phyloP scores from a whole-genome alignment of 164 flowering plant genomes.

The Tetrastigma voinierianum region DNA sequence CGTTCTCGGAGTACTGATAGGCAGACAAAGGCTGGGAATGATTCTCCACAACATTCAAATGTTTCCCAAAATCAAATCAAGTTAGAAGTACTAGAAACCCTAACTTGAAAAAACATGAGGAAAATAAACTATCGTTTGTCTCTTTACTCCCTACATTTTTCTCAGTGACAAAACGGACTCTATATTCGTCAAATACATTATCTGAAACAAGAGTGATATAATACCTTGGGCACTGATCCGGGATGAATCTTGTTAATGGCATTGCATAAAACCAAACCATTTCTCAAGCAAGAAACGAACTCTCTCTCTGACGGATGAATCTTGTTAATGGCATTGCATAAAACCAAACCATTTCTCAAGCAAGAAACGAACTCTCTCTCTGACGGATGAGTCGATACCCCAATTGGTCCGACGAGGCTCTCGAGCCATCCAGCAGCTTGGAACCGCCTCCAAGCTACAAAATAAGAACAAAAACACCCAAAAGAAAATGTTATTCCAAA shows the following conservation, averaged over 20 bases:
- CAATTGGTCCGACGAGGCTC: slow-evolving; percentile 68
- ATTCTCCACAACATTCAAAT: slow-evolving; percentile 66
- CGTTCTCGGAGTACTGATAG: slow-evolving; percentile 91
- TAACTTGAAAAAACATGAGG: not conserved
- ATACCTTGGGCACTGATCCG: slow-evolving; percentile 84
- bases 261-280: slow-evolving; percentile 80
- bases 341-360: slow-evolving; percentile 78
- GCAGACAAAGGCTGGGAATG: slow-evolving; percentile 72
- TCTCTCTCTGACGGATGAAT: slow-evolving; percentile 74
- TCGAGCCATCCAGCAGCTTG: slow-evolving; percentile 81
- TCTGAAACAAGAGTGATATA: not conserved
- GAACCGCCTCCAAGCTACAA: slow-evolving; percentile 66
- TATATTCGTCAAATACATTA: not conserved
- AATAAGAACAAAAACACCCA: not conserved
- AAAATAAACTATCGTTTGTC: too few relatives aligned
- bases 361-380: slow-evolving; percentile 80
- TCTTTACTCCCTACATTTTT: too few relatives aligned
- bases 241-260: slow-evolving; percentile 84
- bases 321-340: slow-evolving; percentile 88
- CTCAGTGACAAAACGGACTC: not conserved
- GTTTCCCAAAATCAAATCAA: not conserved
- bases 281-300: slow-evolving; percentile 83
- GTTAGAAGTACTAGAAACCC: not conserved
- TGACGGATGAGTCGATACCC: slow-evolving; percentile 58
- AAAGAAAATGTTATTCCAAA: too few relatives aligned